Evolutionary conservation across 192 early-diverging fungal species (phyloP).

Genomic region (Lunasporangiospora selenospora): DNA sequence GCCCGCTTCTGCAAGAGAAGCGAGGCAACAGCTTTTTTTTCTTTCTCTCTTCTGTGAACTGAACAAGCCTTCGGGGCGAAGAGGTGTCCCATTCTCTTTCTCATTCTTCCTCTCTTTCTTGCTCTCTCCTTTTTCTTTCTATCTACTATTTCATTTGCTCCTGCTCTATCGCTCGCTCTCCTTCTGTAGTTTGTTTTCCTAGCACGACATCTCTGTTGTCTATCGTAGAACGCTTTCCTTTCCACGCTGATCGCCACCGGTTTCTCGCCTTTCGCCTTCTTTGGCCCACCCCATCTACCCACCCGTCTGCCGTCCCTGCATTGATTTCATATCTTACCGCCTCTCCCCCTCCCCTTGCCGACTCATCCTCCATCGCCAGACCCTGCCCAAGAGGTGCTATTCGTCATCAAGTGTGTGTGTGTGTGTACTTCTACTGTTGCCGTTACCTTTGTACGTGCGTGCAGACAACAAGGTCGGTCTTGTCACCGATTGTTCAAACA

Average conservation of each 20-base stretch:
- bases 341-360: not conserved
- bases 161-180: not conserved
- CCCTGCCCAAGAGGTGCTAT: too few relatives aligned
- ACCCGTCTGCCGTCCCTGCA: not conserved
- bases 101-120: not conserved
- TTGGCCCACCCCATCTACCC: not conserved
- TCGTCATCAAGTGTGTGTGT: too few relatives aligned
- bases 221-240: not conserved
- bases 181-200: not conserved
- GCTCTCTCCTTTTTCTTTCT: not conserved
- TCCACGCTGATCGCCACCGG: not conserved
- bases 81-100: not conserved
- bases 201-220: not conserved
- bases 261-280: not conserved
- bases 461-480: too few relatives aligned
- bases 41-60: not conserved
- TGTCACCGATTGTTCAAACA: too few relatives aligned
- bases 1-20: too few relatives aligned
- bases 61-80: not conserved
- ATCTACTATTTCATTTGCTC: not conserved
- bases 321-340: not conserved
- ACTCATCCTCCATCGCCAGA: too few relatives aligned
- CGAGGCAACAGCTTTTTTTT: slow-evolving; percentile 2
- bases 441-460: too few relatives aligned
- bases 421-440: too few relatives aligned